These are phyloP conservation scores for Mycena sp. DNA, from an alignment of 1,284 basidiomycete species.

Conservation along the genomic window DNA sequence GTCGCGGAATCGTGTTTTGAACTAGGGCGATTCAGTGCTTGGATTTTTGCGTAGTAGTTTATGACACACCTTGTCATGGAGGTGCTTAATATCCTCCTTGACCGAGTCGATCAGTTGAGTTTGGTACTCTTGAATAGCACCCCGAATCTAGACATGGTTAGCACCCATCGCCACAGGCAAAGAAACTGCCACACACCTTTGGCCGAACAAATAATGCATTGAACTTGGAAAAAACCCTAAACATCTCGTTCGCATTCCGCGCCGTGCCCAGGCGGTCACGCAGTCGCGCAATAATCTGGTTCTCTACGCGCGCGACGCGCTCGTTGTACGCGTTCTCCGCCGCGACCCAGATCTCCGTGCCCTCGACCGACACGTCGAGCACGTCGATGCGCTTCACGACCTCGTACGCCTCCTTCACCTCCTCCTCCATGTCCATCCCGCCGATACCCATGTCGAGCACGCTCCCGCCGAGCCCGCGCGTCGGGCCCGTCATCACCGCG, in stretches of 20 bases:
- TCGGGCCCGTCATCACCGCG: constrained; percentile 96
- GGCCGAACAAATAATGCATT: constrained; percentile 97
- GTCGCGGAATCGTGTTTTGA: constrained; percentile 93
- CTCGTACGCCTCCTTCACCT: constrained; percentile 95
- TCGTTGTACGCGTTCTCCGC: constrained; percentile 99
- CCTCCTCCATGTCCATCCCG: constrained; percentile 96
- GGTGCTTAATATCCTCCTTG: constrained; percentile 95
- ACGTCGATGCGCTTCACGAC: constrained; percentile 96
- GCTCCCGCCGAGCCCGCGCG: constrained; percentile 81
- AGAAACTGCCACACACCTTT: constrained; percentile 73
- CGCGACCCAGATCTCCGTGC: constrained; percentile 98
- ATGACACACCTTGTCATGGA: constrained; percentile 88
- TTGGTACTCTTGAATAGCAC: constrained; percentile 99
- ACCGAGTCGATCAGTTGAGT: constrained; percentile 98
- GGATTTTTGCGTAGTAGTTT: too few relatives aligned
- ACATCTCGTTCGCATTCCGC: constrained; percentile 98
- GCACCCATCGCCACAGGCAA: not conserved
- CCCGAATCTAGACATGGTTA: constrained; percentile 75
- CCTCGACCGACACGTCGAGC: constrained; percentile 93
- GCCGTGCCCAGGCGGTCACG: constrained; percentile 95
- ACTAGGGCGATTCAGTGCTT: too few relatives aligned
- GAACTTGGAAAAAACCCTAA: constrained; percentile 98
- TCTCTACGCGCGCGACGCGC: constrained; percentile 96
- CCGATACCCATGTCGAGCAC: constrained; percentile 71
- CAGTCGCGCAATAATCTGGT: constrained; percentile 95